Percentiles rank a stretch among this genome's conserved stretches.
phyloP scores from a whole-genome alignment of 176 grass and related monocot genomes.

The Chrysopogon serrulatus region DNA sequence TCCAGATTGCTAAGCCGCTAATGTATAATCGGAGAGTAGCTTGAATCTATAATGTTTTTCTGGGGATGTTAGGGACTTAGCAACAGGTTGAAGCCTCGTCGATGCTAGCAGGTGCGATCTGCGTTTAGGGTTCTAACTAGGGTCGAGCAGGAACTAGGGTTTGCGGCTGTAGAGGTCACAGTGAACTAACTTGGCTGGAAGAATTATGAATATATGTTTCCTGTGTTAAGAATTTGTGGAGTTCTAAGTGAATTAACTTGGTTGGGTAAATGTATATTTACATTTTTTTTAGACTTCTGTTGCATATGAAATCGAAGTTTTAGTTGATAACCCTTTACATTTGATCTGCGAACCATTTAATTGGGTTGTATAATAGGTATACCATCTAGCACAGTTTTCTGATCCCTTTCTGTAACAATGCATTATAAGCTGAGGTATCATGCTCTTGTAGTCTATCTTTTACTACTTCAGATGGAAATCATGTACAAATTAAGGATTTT shows the following conservation, averaged over 20 bases:
- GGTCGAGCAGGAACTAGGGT: background rate
- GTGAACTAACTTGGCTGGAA: background rate
- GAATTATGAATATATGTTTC: background rate
- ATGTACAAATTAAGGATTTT: background rate
- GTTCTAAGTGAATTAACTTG: background rate
- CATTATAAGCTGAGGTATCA: background rate
- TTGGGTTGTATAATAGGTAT: background rate
- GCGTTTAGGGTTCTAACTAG: background rate
- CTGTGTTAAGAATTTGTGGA: background rate
- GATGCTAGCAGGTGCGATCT: background rate
- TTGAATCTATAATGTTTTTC: background rate
- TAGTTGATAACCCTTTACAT: background rate
- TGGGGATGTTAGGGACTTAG: background rate
- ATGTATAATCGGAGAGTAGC: background rate
- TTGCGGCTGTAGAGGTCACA: background rate
- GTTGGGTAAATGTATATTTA: background rate
- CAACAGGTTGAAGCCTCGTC: background rate
- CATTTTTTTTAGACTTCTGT: background rate
- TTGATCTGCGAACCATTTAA: background rate
- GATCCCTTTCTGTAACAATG: background rate
- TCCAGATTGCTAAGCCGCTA: background rate
- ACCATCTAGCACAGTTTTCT: background rate
- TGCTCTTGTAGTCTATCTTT: background rate
- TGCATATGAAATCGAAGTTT: background rate
- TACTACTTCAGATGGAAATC: background rate